phyloP scores from a whole-genome alignment of 768 basidiomycete species.

The Trametes coccinea region DNA sequence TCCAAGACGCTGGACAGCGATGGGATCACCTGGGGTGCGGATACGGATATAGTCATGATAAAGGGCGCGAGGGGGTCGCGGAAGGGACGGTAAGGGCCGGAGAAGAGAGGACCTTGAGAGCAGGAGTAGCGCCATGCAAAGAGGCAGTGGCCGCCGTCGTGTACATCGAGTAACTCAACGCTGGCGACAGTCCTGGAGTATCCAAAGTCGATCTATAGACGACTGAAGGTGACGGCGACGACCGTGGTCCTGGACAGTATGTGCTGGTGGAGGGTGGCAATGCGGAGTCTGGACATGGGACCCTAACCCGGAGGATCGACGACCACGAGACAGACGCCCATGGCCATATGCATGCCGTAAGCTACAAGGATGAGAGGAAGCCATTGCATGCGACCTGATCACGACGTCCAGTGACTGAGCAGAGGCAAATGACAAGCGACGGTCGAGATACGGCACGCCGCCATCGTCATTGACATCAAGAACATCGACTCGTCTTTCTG shows the following conservation, averaged over 20 bases:
- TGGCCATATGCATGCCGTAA: no score
- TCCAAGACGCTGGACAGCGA: constrained; percentile 17
- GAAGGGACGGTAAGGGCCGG: constrained; percentile 10
- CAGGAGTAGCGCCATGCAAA: constrained; percentile 23
- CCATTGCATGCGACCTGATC: no score
- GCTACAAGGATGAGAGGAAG: no score
- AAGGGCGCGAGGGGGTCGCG: constrained; percentile 23
- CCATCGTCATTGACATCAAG: no score
- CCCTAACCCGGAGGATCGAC: background rate
- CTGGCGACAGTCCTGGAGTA: background rate
- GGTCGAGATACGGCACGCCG: no score
- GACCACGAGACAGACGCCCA: no score
- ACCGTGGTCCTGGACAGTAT: no score
- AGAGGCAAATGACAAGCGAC: no score
- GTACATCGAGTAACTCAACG: constrained; percentile 12
- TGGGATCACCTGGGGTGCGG: constrained; percentile 45
- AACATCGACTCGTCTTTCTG: background rate
- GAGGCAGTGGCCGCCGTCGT: constrained; percentile 9
- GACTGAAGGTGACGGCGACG: no score
- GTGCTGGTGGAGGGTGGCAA: background rate
- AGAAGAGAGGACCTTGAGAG: constrained; percentile 8
- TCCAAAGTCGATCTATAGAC: background rate
- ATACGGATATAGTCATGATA: constrained; percentile 76
- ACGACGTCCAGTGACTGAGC: no score
- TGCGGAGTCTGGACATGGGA: background rate